A percentile compares a stretch with the other conserved stretches of the same genome.
Evolutionary conservation across 495 filamentous ascomycete genomes (phyloP).

Genomic region (Aspergillus leporis): DNA sequence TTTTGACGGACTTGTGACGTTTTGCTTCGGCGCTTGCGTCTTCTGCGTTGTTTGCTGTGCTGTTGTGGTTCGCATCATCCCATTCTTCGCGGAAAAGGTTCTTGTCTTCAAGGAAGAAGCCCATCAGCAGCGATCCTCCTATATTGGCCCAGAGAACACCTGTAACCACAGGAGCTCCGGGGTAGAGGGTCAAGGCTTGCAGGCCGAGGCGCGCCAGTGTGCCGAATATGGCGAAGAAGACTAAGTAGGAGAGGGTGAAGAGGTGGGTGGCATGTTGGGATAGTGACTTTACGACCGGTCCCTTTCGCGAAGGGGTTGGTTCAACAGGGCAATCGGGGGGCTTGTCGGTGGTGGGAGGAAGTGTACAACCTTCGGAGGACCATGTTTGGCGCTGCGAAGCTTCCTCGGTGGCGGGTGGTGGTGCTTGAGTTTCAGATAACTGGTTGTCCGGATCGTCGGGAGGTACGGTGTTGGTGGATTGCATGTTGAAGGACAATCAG

Average conservation of each 20-base stretch:
- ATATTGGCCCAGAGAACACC: conserved; percentile 90
- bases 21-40: conserved; percentile 35
- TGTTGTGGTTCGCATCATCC: conserved; percentile 34
- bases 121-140: conserved; percentile 78
- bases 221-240: conserved; percentile 84
- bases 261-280: conserved; percentile 67
- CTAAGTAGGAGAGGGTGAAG: conserved; percentile 78
- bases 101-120: conserved; percentile 79
- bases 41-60: conserved; percentile 21
- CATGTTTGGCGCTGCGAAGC: conserved; percentile 18
- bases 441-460: conserved; percentile 2
- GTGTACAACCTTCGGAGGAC: conserved; percentile 9
- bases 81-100: conserved; percentile 72
- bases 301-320: conserved; percentile 12
- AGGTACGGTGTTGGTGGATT: conserved; percentile 10
- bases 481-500: neutral
- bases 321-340: conserved; percentile 11
- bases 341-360: conserved; percentile 19
- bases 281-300: conserved; percentile 16
- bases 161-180: conserved; percentile 71
- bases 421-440: conserved; percentile 13
- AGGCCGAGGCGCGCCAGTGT: conserved; percentile 84
- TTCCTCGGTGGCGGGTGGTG: conserved; percentile 16
- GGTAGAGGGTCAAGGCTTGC: conserved; percentile 78
- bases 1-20: conserved; percentile 62